Base-by-base conservation (phyloP, 2,329 filamentous ascomycete species). In the Ophiocordyceps camponoti-saundersi region DNA sequence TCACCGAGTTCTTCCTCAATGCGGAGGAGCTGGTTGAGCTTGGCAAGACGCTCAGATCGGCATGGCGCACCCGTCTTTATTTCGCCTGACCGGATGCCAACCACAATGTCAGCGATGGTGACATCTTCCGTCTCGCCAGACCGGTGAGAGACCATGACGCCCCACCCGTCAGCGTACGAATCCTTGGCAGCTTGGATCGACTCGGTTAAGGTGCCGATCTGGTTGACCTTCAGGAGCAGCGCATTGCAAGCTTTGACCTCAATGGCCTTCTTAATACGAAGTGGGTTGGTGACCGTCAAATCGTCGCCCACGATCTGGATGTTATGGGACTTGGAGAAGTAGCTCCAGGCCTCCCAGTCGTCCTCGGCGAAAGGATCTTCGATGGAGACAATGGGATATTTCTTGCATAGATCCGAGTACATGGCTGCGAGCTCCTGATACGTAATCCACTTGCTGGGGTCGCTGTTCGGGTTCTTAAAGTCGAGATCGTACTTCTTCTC, bases 271-370 rank as follows among this genome's bases (percentile, higher is more conserved):
- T 96, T 95, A 80, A 98, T 98, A 70, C 92, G 90, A 61, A 85
- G 72, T 53, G 92, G 92, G 82, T 98, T 98, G 70, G 92, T 98
- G 70, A 98, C 92, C 56, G 92, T 96, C 78, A 98, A 71, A 66
- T 98, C 92, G 65, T 98, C 92, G 74, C 82, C 92, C 57, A 98
- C 92, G 65, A 98, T 88, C 79, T 98, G 92, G 77, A 93, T 89
- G 70, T 95, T 82, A 64, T 87, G 88, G 60, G 86, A 92, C 85
- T 95, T 95, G 84, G 84, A 95, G 83, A 96, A 98, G 82, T 96
- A 95, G 80, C 86, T 94, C 92, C 92, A 98, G 52, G 92, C 92
- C 80, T 96, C 90, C 92, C 92, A 98, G 77, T 98, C 92, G 63
- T 96, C 92, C 80, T 98, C 92, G 55, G 87, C 90, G 72, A 98